phyloP scores from a whole-genome alignment of 192 early-diverging fungal species.

The Lobulomyces angularis region DNA sequence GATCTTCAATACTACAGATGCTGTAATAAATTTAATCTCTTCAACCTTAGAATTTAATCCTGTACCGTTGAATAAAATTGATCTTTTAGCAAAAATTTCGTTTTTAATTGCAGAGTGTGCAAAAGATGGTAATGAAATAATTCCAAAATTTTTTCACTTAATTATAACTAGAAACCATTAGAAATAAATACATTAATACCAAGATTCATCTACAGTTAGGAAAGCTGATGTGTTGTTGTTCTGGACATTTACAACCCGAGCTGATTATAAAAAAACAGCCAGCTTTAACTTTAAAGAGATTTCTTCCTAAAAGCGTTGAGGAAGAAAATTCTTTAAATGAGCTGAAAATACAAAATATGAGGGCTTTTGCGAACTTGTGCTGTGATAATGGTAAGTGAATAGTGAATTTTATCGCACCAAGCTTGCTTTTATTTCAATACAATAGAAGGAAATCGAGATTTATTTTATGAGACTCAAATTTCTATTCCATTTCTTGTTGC shows the following conservation, averaged over 20 bases:
- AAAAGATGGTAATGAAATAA: constrained; percentile 2
- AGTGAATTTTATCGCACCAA: not conserved
- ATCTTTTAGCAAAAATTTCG: not conserved
- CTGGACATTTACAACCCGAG: not conserved
- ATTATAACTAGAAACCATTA: not conserved
- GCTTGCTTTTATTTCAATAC: constrained; percentile 5
- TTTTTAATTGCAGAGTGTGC: constrained; percentile 4
- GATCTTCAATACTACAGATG: too few relatives aligned
- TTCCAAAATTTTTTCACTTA: too few relatives aligned
- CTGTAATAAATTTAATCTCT: too few relatives aligned
- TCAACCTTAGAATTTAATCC: too few relatives aligned
- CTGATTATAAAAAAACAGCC: not conserved
- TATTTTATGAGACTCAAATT: constrained; percentile 12
- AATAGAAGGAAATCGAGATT: constrained; percentile 26
- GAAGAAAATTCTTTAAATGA: constrained; percentile 7
- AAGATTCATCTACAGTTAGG: not conserved
- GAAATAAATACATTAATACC: not conserved
- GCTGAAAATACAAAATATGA: constrained; percentile 18
- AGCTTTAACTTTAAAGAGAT: not conserved
- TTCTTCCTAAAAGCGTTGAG: not conserved
- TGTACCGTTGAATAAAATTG: not conserved
- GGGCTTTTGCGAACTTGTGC: constrained; percentile 36
- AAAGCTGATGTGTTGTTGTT: constrained; percentile 2
- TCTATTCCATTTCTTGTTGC: constrained; percentile 8
- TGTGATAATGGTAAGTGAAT: constrained; percentile 25